Conservation (phyloP, 495 filamentous ascomycete genomes). For the Cairneyella variabilis region DNA sequence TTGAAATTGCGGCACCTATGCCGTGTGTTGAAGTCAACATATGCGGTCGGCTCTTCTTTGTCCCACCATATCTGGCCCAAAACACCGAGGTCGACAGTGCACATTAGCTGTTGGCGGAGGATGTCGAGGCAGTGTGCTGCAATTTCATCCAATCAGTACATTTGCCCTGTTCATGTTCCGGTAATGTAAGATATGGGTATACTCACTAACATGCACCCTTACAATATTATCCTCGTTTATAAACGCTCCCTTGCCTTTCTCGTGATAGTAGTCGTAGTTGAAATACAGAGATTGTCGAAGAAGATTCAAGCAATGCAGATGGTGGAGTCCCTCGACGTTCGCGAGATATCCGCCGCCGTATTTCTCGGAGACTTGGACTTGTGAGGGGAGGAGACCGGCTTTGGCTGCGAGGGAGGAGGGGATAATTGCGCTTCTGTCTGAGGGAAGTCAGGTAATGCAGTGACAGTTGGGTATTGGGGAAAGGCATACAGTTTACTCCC, state of each 20-base stretch:
- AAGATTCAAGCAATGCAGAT: constrained; percentile 57
- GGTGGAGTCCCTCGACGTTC: constrained; percentile 55
- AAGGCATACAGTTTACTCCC: too few species aligned
- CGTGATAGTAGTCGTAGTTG: constrained; percentile 53
- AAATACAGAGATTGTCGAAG: constrained; percentile 50
- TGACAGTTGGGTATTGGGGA: too few species aligned
- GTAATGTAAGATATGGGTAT: constrained; percentile 31
- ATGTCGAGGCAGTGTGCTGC: constrained; percentile 54
- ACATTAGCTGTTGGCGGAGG: constrained; percentile 53
- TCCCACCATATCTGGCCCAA: constrained; percentile 48
- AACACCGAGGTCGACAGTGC: constrained; percentile 45
- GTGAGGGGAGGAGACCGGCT: constrained; percentile 37
- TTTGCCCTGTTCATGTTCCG: too few species aligned
- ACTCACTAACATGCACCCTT: constrained; percentile 38
- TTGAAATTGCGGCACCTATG: constrained; percentile 55
- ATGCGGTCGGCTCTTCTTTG: constrained; percentile 37
- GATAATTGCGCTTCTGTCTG: constrained; percentile 29
- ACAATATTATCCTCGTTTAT: constrained; percentile 44
- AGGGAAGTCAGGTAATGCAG: not conserved
- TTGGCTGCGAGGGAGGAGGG: constrained; percentile 32
- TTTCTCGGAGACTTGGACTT: constrained; percentile 45
- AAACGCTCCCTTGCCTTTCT: constrained; percentile 41
- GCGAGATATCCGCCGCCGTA: constrained; percentile 52
- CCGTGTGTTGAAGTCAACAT: constrained; percentile 49
- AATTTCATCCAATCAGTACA: constrained; percentile 48